These are phyloP conservation scores for Boletus reticuloceps DNA, from an alignment of 768 basidiomycete species.

Conservation along the genomic window DNA sequence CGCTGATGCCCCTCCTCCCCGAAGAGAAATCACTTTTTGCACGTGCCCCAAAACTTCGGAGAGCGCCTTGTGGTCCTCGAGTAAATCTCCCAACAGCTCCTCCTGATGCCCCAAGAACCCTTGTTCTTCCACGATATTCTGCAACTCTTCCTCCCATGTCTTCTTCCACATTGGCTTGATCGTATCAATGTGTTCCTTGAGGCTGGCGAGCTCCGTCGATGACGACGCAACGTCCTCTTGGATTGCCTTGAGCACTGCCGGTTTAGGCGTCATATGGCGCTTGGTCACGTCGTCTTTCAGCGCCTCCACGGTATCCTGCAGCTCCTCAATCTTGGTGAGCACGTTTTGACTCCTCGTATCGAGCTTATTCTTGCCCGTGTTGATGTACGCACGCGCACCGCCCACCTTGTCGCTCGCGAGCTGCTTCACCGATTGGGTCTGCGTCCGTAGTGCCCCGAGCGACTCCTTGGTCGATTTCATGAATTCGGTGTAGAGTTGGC, in stretches of 20 bases:
- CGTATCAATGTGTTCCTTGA: constrained; percentile 83
- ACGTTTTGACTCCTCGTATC: constrained; percentile 86
- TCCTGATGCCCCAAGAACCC: constrained; percentile 92
- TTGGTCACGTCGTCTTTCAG: constrained; percentile 91
- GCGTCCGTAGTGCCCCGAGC: constrained; percentile 70
- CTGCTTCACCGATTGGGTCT: constrained; percentile 86
- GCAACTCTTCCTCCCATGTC: constrained; percentile 96
- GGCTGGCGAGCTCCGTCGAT: constrained; percentile 65
- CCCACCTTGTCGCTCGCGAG: constrained; percentile 80
- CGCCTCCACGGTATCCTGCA: constrained; percentile 87
- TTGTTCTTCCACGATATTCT: constrained; percentile 96
- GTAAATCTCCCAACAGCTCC: constrained; percentile 81
- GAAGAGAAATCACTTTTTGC: constrained; percentile 79
- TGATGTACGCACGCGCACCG: constrained; percentile 83
- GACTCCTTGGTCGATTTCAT: constrained; percentile 89
- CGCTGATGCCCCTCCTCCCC: constrained; percentile 45
- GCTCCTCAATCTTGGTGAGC: constrained; percentile 88
- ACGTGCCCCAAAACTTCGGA: constrained; percentile 86
- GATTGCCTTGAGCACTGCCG: constrained; percentile 64
- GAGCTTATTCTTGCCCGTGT: constrained; percentile 89
- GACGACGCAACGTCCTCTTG: constrained; percentile 68
- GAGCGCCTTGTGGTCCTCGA: constrained; percentile 92
- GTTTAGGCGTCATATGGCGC: constrained; percentile 82
- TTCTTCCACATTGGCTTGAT: constrained; percentile 98
- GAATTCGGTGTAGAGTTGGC: constrained; percentile 93